Percentiles rank a stretch among this genome's conserved stretches.
These are phyloP conservation scores for Madurella fahalii DNA, from an alignment of 2,329 filamentous ascomycete genomes.

Conservation along the genomic window DNA sequence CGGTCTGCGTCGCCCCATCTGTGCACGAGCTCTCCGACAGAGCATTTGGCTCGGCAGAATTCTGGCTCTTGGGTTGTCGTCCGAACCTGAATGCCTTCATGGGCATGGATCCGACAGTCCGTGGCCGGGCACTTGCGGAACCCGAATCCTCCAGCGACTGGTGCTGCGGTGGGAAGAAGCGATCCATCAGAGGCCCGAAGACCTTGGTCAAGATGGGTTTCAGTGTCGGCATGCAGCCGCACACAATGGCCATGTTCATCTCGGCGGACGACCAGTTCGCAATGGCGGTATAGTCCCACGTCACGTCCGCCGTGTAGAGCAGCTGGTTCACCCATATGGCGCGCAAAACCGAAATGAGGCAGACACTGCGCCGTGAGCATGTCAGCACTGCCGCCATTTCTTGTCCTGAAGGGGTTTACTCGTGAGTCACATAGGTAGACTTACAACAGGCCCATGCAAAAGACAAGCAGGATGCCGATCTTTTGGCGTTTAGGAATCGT, in stretches of 20 bases:
- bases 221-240: slow-evolving; percentile 29
- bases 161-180: slow-evolving; percentile 1
- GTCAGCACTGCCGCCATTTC: neutral
- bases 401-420: no score
- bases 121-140: neutral
- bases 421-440: neutral
- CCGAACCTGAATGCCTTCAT: slow-evolving; percentile 2
- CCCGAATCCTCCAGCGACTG: neutral
- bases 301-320: slow-evolving; percentile 19
- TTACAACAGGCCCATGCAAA: slow-evolving; percentile 17
- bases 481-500: slow-evolving; percentile 6
- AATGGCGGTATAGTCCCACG: slow-evolving; percentile 21
- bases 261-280: slow-evolving; percentile 28
- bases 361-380: slow-evolving; percentile 20
- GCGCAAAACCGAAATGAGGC: slow-evolving; percentile 24
- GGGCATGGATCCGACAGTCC: slow-evolving; percentile 12
- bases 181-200: slow-evolving; percentile 19
- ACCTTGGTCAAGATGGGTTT: slow-evolving; percentile 26
- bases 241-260: slow-evolving; percentile 28
- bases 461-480: slow-evolving; percentile 6
- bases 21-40: neutral
- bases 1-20: neutral
- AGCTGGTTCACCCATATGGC: slow-evolving; percentile 22
- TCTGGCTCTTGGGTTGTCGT: neutral
- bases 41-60: neutral